Percentiles rank a stretch among this genome's conserved stretches.
Evolutionary conservation across 2,329 filamentous ascomycete genomes (phyloP).

Genomic region (Diaporthe ampelina): DNA sequence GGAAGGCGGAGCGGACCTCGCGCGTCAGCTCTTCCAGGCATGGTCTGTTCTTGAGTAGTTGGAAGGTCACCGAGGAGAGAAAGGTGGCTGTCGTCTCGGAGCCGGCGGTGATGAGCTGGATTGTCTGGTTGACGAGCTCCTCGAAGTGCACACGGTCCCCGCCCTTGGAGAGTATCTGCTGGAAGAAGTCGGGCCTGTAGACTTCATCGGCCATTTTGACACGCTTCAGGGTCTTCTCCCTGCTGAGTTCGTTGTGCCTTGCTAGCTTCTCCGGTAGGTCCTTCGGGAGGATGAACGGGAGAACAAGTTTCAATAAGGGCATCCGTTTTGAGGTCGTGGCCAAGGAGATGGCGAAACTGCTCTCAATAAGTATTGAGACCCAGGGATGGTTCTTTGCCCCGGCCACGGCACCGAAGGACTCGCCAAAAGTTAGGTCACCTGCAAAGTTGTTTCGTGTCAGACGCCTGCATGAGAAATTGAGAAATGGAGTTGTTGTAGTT

Average conservation of each 20-base stretch:
- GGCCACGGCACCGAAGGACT: not conserved
- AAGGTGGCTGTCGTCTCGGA: conserved; percentile 20
- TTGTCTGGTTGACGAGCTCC: not conserved
- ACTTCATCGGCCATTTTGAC: not conserved
- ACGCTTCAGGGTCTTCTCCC: conserved; percentile 13
- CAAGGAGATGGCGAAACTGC: not conserved
- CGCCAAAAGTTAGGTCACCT: not conserved
- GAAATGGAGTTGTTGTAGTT: not conserved
- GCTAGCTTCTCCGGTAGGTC: conserved; percentile 24
- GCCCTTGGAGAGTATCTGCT: conserved; percentile 7
- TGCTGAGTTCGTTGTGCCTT: not conserved
- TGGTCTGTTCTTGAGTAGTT: conserved; percentile 1
- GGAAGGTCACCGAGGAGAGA: not conserved
- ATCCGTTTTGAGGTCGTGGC: not conserved
- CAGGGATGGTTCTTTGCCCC: not conserved
- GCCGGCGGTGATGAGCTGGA: conserved; percentile 22
- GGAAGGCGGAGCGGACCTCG: conserved; percentile 37
- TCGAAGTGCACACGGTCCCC: not conserved
- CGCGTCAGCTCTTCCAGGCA: not conserved
- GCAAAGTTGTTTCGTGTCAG: not conserved
- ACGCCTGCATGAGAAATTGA: not conserved
- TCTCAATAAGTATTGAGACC: not conserved
- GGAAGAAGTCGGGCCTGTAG: conserved; percentile 18
- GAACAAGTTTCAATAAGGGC: not conserved
- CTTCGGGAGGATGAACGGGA: not conserved